Evolutionary conservation across 345 rosid genomes (phyloP).

Genomic region (Barbarea vulgaris): DNA sequence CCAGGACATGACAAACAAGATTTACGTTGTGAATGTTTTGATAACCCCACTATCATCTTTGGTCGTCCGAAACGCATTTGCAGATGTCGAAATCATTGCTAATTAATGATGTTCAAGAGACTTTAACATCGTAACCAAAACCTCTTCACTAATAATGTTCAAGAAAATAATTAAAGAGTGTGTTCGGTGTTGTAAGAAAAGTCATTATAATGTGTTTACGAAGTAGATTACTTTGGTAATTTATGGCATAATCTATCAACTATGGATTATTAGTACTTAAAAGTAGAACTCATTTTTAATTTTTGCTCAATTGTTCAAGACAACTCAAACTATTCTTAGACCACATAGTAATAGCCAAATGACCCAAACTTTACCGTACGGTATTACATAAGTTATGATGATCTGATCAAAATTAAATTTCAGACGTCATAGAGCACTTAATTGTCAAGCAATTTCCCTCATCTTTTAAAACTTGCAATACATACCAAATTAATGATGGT

Average conservation of each 20-base stretch:
- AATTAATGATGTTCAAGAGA: not conserved
- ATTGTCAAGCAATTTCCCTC: not conserved
- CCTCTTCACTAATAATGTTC: not conserved
- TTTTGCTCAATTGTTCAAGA: not conserved
- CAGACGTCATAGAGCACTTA: not conserved
- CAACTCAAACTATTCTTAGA: not conserved
- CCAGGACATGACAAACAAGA: not conserved
- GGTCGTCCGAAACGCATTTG: slow-evolving; percentile 4
- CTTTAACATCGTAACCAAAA: not conserved
- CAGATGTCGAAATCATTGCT: slow-evolving; percentile 29
- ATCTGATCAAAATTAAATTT: not conserved
- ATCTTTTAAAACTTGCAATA: not conserved
- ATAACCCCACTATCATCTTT: slow-evolving; percentile 17
- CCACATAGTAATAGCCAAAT: not conserved
- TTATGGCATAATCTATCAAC: not conserved
- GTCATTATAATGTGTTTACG: slow-evolving; percentile 11
- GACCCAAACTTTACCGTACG: not conserved
- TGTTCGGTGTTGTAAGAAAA: slow-evolving; percentile 14
- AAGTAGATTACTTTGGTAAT: not conserved
- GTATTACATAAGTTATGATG: too few species aligned
- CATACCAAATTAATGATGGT: not conserved
- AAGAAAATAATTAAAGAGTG: not conserved
- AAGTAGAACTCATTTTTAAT: not conserved
- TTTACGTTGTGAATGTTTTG: slow-evolving; percentile 27
- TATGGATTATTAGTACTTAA: not conserved